Percentiles rank a stretch among this genome's conserved stretches.
These are phyloP conservation scores for Diaporthe nobilis DNA, from an alignment of 2,329 filamentous ascomycete genomes.

Conservation along the genomic window DNA sequence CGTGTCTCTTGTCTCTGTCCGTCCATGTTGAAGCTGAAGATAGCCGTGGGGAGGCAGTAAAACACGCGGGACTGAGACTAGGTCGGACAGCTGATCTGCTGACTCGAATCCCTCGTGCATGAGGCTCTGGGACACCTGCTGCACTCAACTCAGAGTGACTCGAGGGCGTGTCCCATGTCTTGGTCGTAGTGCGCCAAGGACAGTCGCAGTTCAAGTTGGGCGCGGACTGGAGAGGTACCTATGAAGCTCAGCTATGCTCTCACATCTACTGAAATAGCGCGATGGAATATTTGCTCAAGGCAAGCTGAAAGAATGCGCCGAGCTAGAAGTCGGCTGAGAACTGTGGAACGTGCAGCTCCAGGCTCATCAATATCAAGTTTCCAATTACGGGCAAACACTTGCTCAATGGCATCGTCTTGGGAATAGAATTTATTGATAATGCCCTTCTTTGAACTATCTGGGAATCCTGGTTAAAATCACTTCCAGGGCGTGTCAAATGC, in stretches of 20 bases:
- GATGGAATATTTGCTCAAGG: background rate
- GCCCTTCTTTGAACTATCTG: background rate
- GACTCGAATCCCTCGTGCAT: background rate
- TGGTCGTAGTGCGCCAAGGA: background rate
- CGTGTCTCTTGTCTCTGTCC: slow-evolving; percentile 12
- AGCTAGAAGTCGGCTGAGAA: background rate
- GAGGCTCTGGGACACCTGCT: slow-evolving; percentile 8
- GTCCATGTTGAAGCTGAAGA: slow-evolving; percentile 1
- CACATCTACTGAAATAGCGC: background rate
- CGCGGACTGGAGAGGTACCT: background rate
- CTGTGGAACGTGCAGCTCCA: background rate
- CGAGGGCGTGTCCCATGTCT: background rate
- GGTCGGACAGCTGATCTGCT: background rate
- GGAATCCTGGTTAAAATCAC: background rate
- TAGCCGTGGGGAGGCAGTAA: background rate
- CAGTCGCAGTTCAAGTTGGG: background rate
- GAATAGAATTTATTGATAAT: no score
- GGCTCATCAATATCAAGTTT: background rate
- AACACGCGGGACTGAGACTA: slow-evolving; percentile 19
- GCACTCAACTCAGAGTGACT: background rate
- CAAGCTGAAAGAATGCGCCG: background rate
- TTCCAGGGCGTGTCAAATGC: background rate
- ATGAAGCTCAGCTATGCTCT: background rate
- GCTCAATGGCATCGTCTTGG: background rate
- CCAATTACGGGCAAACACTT: no score